Conservation (phyloP, 1,284 basidiomycete genomes). For the Afroboletus lepidellus region DNA sequence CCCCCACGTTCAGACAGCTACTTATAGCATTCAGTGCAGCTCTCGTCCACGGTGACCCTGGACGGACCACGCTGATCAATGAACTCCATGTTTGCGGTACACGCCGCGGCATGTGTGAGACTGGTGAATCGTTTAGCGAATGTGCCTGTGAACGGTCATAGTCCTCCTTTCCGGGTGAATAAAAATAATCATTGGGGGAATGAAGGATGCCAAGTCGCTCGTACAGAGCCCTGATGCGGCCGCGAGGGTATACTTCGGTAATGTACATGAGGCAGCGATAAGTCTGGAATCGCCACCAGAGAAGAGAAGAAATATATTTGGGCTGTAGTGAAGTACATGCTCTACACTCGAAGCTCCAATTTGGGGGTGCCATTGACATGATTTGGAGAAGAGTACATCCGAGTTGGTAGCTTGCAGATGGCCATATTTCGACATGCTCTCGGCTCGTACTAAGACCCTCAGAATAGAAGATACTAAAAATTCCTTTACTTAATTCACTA, state of each 20-base stretch:
- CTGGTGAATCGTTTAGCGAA: constrained; percentile 21
- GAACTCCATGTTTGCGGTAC: constrained; percentile 11
- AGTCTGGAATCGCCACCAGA: constrained; percentile 2
- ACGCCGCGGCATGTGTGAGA: constrained; percentile 13
- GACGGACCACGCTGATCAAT: constrained; percentile 5
- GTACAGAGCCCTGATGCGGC: constrained; percentile 2
- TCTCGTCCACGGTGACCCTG: constrained; percentile 10
- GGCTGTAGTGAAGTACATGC: constrained; percentile 10
- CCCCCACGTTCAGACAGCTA: constrained; percentile 3
- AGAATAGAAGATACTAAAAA: too few species aligned
- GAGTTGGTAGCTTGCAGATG: too few species aligned
- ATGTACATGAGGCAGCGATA: constrained; percentile 18
- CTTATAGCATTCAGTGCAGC: not conserved
- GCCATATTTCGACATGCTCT: too few species aligned
- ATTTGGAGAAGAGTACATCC: not conserved
- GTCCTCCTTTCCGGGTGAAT: constrained; percentile 11
- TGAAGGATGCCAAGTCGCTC: constrained; percentile 2
- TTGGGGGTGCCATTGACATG: constrained; percentile 2
- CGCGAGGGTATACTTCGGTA: constrained; percentile 10
- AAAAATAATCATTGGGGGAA: constrained; percentile 1
- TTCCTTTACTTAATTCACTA: too few species aligned
- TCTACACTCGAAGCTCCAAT: not conserved
- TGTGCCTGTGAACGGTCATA: constrained; percentile 21
- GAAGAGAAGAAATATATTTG: constrained; percentile 2
- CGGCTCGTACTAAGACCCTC: too few species aligned